Evolutionary conservation across 176 grass and related monocot species (phyloP), one percentile per base, ranked within the genome.

Genomic region (Elymus sibiricus): DNA sequence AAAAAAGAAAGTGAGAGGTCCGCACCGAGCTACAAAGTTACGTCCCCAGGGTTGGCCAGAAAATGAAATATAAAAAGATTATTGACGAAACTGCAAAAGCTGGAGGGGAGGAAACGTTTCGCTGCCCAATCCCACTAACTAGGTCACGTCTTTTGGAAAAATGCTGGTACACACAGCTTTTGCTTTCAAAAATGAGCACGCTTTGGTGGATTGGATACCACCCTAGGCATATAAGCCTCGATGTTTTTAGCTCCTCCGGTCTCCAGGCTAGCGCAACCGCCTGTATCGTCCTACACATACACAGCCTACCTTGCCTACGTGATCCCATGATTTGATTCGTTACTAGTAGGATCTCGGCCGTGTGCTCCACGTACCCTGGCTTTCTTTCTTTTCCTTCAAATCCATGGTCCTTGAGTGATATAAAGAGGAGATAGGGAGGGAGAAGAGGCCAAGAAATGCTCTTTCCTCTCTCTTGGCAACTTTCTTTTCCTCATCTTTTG

Each of bases 181-280:
- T 82, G 74, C 88, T 90, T 90, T 92, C 16, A 70, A 80, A 80
- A 87, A 87, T 78, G 42, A 59, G 34, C 16, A 17, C 75, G 43
- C 90, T 90, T 92, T 88, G 58, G 79, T 47, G 81, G 90, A 84
- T 90, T 70, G 84, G 90, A 88, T 86, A 92, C 51, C 85, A 74
- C 70, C 88, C 79, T 76, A 84, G 44, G 80, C 83, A 92, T 27
- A 88, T 84, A 88, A 88, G 49, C 92, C 91, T 88, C 2, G 88
- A 93, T 82, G 28, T 81, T 44, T 84, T 78, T 86, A 77, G 67
- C 68, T 31, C 78, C 26, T 61, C 61, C 22, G 16, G 24, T 87
- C 16, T 60, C 64, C 51, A 64, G 44, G 84, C 67, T 86, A 78
- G 42, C n/a, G 22, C 46, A 47, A 60, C 85, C 29, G 29, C 29